phyloP scores from a whole-genome alignment of 2,329 filamentous ascomycete species.

The Ascochyta clinopodiicola region DNA sequence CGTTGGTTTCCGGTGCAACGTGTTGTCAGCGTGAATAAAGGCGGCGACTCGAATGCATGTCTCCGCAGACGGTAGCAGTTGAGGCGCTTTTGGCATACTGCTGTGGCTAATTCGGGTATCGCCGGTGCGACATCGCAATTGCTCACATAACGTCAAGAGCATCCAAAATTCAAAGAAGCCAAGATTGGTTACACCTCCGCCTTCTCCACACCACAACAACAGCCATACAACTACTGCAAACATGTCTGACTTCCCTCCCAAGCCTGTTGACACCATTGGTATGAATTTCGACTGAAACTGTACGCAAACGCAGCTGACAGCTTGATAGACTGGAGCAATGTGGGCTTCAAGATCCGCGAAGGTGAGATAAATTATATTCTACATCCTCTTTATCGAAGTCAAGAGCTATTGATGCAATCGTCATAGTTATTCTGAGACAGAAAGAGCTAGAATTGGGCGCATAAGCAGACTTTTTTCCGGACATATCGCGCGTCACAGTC shows the following conservation, averaged over 20 bases:
- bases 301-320: background rate
- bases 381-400: background rate
- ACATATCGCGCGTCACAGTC: background rate
- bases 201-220: slow-evolving; percentile 8
- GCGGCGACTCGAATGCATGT: background rate
- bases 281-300: slow-evolving; percentile 27
- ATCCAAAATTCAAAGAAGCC: slow-evolving; percentile 19
- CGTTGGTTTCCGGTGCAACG: background rate
- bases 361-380: slow-evolving; percentile 58
- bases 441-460: slow-evolving; percentile 1
- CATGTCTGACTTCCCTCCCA: slow-evolving; percentile 65
- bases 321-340: slow-evolving; percentile 79
- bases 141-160: slow-evolving; percentile 25
- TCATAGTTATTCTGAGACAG: background rate
- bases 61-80: slow-evolving; percentile 4
- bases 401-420: background rate
- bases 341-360: slow-evolving; percentile 92
- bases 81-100: slow-evolving; percentile 28
- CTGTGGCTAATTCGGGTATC: slow-evolving; percentile 35
- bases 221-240: slow-evolving; percentile 7
- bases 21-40: background rate
- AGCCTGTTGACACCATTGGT: slow-evolving; percentile 78
- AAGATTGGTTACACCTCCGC: background rate
- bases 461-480: background rate
- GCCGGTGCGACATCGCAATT: slow-evolving; percentile 18